Evolutionary conservation across 768 basidiomycete species (phyloP).

Genomic region (Rhodotorula diobovata): DNA sequence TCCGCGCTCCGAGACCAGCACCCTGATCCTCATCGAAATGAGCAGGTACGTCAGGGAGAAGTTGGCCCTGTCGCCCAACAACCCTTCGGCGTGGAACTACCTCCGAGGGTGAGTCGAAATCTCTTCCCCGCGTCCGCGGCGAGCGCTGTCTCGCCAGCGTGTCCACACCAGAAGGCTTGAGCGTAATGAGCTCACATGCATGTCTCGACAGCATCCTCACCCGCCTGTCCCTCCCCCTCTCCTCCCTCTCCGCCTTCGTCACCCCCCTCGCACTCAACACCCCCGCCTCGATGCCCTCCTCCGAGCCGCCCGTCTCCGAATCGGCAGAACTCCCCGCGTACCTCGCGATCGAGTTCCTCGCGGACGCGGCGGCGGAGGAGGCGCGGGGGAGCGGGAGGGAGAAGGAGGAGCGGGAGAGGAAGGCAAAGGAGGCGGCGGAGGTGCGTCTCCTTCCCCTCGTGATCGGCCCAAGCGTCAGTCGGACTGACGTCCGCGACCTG

Average conservation of each 20-base stretch:
- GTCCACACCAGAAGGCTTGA: no score
- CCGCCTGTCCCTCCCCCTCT: slow-evolving; percentile 58
- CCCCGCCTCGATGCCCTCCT: slow-evolving; percentile 29
- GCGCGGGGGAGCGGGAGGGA: not conserved
- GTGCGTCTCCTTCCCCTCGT: slow-evolving; percentile 2
- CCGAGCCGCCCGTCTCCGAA: slow-evolving; percentile 61
- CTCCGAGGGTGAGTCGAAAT: slow-evolving; percentile 61
- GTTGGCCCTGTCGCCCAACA: slow-evolving; percentile 82
- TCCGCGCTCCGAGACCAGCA: not conserved
- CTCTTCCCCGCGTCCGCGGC: no score
- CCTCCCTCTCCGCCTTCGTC: slow-evolving; percentile 59
- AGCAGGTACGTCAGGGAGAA: slow-evolving; percentile 77
- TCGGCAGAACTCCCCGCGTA: slow-evolving; percentile 73
- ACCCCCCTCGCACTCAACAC: slow-evolving; percentile 56
- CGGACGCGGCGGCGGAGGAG: slow-evolving; percentile 44
- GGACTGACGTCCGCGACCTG: not conserved
- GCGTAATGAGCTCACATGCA: not conserved
- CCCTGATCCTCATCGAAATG: not conserved
- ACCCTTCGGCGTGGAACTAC: slow-evolving; percentile 95
- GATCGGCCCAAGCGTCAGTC: not conserved
- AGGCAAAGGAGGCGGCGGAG: slow-evolving; percentile 22
- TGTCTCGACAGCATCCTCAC: slow-evolving; percentile 56
- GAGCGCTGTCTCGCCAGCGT: no score
- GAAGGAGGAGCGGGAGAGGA: not conserved
- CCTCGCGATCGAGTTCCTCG: slow-evolving; percentile 77